Evolutionary conservation across 177 flowering plant genomes (phyloP).

Genomic region (Vitis hybrid): DNA sequence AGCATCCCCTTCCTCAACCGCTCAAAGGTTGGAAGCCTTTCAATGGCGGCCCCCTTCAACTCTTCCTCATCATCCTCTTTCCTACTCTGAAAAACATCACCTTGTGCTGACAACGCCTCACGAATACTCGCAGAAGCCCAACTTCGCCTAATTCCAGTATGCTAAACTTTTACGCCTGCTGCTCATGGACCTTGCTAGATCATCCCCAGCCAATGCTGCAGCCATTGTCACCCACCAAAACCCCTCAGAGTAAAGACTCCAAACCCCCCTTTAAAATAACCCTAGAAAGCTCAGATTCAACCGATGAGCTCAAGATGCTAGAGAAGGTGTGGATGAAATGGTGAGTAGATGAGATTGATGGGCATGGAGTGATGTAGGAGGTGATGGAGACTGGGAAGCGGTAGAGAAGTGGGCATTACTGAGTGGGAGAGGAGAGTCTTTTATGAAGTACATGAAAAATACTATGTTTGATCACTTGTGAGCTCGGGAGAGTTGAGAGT

Average conservation of each 20-base stretch:
- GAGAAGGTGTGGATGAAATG: too few species aligned
- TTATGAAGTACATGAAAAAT: too few species aligned
- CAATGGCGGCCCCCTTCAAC: conserved; percentile 63
- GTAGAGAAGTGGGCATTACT: conserved; percentile 3
- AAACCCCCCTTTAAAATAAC: too few species aligned
- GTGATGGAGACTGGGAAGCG: not conserved
- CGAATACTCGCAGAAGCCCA: conserved; percentile 30
- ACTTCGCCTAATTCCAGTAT: conserved; percentile 18
- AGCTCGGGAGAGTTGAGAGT: too few species aligned
- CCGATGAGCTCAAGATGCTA: too few species aligned
- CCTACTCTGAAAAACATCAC: conserved; percentile 31
- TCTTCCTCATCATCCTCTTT: conserved; percentile 54
- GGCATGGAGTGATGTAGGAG: too few species aligned
- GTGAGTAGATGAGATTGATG: too few species aligned
- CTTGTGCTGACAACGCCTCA: conserved; percentile 29
- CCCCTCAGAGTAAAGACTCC: not conserved
- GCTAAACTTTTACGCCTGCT: conserved; percentile 14
- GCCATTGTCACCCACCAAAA: conserved; percentile 2
- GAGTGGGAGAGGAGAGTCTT: not conserved
- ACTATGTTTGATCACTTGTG: too few species aligned
- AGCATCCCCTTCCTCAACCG: conserved; percentile 45
- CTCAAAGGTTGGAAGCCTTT: conserved; percentile 58
- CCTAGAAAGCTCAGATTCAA: too few species aligned
- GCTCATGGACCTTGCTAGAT: conserved; percentile 21
- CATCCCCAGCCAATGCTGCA: conserved; percentile 14